Conservation (phyloP, 176 grass and related monocot genomes). For the Aegilops bicornis region DNA sequence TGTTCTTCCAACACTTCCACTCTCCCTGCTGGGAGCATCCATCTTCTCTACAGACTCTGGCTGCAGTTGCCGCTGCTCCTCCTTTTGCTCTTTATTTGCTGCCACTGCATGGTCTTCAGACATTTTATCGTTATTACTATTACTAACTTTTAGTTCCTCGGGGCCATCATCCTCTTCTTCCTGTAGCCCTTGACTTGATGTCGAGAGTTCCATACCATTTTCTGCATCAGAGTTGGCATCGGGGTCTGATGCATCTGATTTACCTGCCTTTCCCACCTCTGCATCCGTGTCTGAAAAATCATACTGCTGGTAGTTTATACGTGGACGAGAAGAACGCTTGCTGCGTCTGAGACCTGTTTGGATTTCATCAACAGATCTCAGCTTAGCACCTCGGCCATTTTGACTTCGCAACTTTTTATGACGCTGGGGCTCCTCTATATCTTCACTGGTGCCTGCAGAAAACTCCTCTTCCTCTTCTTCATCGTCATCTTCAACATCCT, state of each 20-base stretch:
- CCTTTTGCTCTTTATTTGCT: conserved; percentile 49
- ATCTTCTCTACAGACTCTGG: conserved; percentile 53
- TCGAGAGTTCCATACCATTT: conserved; percentile 74
- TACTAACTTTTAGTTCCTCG: conserved; percentile 43
- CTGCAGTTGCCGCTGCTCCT: conserved; percentile 38
- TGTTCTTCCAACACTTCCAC: conserved; percentile 59
- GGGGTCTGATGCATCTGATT: conserved; percentile 73
- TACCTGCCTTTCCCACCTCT: conserved; percentile 50
- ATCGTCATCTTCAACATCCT: conserved; percentile 77
- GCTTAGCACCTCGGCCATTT: conserved; percentile 57
- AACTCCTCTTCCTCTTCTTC: conserved; percentile 93
- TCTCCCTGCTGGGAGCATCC: conserved; percentile 43
- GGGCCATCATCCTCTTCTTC: conserved; percentile 67
- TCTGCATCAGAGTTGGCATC: conserved; percentile 59
- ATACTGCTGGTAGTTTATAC: conserved; percentile 83
- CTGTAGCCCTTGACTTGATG: conserved; percentile 69
- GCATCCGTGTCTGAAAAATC: conserved; percentile 83
- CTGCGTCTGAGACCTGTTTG: conserved; percentile 88
- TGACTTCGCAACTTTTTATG: conserved; percentile 56
- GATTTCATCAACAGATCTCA: conserved; percentile 78
- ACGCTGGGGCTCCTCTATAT: conserved; percentile 55
- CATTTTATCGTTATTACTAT: conserved; percentile 48
- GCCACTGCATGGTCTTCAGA: conserved; percentile 35
- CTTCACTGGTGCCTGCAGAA: conserved; percentile 81
- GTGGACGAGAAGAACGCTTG: conserved; percentile 75